phyloP scores from a whole-genome alignment of 768 basidiomycete genomes.

The Psilocybe azurescens region DNA sequence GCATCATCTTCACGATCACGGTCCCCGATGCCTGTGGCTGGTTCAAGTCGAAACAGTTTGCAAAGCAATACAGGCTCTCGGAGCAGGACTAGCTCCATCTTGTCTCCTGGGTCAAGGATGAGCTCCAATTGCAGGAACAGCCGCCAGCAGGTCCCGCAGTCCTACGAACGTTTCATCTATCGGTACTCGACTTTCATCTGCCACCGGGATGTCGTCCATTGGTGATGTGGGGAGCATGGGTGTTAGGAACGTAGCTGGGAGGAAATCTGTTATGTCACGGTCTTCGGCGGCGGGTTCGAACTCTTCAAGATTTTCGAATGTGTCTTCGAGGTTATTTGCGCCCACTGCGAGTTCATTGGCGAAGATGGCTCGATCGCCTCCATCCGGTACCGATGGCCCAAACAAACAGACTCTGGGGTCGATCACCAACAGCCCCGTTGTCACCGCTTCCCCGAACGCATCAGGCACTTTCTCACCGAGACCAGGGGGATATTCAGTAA shows the following conservation, averaged over 20 bases:
- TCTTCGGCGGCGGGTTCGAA: slow-evolving; percentile 25
- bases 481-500: slow-evolving; percentile 55
- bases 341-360: slow-evolving; percentile 83
- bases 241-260: slow-evolving; percentile 29
- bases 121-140: slow-evolving; percentile 23
- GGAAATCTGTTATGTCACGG: slow-evolving; percentile 21
- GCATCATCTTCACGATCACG: slow-evolving; percentile 28
- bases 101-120: neutral
- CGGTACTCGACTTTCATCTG: slow-evolving; percentile 40
- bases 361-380: slow-evolving; percentile 42
- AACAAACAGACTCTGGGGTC: slow-evolving; percentile 28
- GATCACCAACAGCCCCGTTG: slow-evolving; percentile 41
- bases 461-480: slow-evolving; percentile 33
- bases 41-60: slow-evolving; percentile 20
- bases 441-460: slow-evolving; percentile 13
- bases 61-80: slow-evolving; percentile 19
- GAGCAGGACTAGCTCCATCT: slow-evolving; percentile 14
- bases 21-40: slow-evolving; percentile 31
- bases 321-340: slow-evolving; percentile 59
- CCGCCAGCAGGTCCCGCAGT: slow-evolving; percentile 21
- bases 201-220: slow-evolving; percentile 24
- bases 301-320: slow-evolving; percentile 38
- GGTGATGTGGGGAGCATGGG: slow-evolving; percentile 40
- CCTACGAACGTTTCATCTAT: slow-evolving; percentile 45
- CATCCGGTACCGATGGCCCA: slow-evolving; percentile 8